Evolutionary conservation across 2,329 filamentous ascomycete species (phyloP).

Genomic region (Paracoccidioides brasiliensis): DNA sequence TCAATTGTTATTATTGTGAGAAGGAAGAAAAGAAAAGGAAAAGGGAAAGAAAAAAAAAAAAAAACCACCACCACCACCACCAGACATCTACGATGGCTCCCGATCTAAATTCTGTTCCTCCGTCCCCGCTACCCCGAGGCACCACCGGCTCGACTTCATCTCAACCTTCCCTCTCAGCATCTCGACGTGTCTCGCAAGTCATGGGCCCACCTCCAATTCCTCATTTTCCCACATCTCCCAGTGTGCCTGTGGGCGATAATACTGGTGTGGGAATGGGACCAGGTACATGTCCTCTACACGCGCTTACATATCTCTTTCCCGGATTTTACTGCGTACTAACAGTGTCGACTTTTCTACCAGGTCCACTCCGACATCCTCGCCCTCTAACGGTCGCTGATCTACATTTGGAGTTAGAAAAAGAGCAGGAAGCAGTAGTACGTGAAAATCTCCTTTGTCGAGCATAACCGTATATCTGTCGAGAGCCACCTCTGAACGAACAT

Average conservation of each 20-base stretch:
- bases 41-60: background rate
- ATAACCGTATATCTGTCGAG: background rate
- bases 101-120: conserved; percentile 34
- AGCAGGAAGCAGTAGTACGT: conserved; percentile 81
- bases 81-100: conserved; percentile 31
- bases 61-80: background rate
- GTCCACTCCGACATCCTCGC: conserved; percentile 71
- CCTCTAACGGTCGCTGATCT: conserved; percentile 81
- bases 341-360: conserved; percentile 30
- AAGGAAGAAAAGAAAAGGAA: too few relatives aligned
- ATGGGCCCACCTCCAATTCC: conserved; percentile 32
- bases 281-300: conserved; percentile 18
- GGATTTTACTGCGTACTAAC: conserved; percentile 1
- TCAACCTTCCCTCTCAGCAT: conserved; percentile 25
- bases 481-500: background rate
- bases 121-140: conserved; percentile 22
- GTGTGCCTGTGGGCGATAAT: conserved; percentile 20
- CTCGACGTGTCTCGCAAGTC: conserved; percentile 35
- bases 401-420: conserved; percentile 80
- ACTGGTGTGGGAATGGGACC: conserved; percentile 27
- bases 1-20: too few relatives aligned
- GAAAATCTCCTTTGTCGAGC: background rate
- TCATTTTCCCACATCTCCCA: conserved; percentile 19
- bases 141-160: conserved; percentile 9
- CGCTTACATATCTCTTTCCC: background rate